Evolutionary conservation across 139 green algal species (phyloP).

Genomic region (Tetraselmis striata): DNA sequence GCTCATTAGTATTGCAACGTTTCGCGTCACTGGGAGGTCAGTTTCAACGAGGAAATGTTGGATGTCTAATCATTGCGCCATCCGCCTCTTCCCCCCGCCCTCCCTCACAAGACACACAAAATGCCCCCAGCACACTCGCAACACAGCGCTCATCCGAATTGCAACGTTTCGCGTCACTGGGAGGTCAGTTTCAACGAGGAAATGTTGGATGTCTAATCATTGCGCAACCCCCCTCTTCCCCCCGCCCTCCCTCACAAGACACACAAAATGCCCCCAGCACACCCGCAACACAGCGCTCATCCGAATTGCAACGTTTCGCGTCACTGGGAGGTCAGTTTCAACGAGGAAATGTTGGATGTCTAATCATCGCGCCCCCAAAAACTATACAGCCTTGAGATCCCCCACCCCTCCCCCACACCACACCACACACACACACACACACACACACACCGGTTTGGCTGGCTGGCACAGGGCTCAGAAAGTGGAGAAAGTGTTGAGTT

Average conservation of each 20-base stretch:
- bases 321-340: neutral
- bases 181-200: neutral
- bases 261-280: neutral
- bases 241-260: conserved; percentile 12
- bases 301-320: neutral
- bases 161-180: neutral
- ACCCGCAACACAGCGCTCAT: neutral
- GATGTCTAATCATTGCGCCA: neutral
- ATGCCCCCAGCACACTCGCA: neutral
- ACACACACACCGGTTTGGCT: no score
- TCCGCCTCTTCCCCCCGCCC: no score
- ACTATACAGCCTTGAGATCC: no score
- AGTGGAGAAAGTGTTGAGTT: neutral
- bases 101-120: conserved; percentile 15
- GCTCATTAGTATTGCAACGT: neutral
- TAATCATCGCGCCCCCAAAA: neutral
- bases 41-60: neutral
- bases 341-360: neutral
- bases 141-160: neutral
- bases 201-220: conserved; percentile 1
- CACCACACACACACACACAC: no score
- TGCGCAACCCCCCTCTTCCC: neutral
- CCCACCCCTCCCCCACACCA: no score
- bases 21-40: neutral
- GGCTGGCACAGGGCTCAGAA: neutral